Base-by-base conservation (phyloP, 2,329 filamentous ascomycete genomes). In the Aphanocladium album region DNA sequence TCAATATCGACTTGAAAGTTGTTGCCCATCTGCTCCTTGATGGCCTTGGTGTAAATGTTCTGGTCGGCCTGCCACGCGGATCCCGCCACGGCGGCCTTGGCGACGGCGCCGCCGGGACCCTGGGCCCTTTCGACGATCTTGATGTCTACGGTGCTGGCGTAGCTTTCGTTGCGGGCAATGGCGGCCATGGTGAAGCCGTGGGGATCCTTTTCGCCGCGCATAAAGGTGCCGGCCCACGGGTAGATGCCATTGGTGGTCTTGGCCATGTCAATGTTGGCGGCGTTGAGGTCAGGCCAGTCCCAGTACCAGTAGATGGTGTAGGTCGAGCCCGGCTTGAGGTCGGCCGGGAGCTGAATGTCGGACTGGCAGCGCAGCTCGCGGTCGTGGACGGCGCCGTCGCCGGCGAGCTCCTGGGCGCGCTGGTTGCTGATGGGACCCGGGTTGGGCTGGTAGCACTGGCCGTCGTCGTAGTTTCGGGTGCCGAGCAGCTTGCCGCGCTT, bases 241-340 rank as follows among this genome's bases (percentile, higher is more conserved):
- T 74, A 80, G 60, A 73, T 71, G 30, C 79, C 76, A 63, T 74
- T 65, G 63, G 70, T 70, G 51, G 74, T 77, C 21, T 68, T 70
- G 17, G 73, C 70, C 39, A 74, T 66, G 64, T 82, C 74, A 62
- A 72, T 75, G 65, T 69, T 73, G 64, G 71, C 73, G 43, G 69
- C 67, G 67, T 77, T 74, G 70, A 85, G 78, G 16, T 84, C 87
- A 2, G 89, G 88, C 91, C 92, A 99, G 73, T 96, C 89, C 95
- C 95, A 98, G 50, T 97, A 88, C 93, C 93, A 98, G 79, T 96
- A 96, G 56, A 96, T 76, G 3, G 91, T 93, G 72, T 93, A 90
- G 30, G 82, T 81, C 33, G 86, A 83, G 49, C 86, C 85, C 11
- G 79, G 73, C n/a, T 81, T 73, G 51, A 85, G 77, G 66, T 89